Conservation (phyloP, 495 filamentous ascomycete species). For the Tricharina praecox region DNA sequence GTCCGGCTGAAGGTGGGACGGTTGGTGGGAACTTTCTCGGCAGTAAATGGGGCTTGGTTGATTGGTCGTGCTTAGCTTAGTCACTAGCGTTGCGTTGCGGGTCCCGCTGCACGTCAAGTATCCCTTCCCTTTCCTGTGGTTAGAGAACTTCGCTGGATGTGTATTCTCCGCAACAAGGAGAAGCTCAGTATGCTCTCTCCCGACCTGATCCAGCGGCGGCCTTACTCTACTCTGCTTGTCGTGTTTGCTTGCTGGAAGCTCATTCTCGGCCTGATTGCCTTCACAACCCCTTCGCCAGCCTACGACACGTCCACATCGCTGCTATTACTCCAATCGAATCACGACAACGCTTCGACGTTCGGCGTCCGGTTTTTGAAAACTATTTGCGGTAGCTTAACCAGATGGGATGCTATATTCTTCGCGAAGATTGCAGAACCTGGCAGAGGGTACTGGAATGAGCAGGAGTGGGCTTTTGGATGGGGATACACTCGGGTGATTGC, state of each 20-base stretch:
- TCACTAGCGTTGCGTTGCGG: background rate
- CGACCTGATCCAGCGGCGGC: background rate
- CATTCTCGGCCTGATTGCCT: constrained; percentile 47
- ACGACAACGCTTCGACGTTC: constrained; percentile 3
- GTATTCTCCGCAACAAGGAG: too few relatives aligned
- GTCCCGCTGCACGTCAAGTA: too few relatives aligned
- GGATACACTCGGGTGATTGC: constrained; percentile 41
- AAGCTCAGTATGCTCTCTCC: constrained; percentile 1
- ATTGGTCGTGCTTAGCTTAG: constrained; percentile 1
- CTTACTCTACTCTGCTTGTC: background rate
- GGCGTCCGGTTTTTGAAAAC: constrained; percentile 15
- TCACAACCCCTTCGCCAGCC: constrained; percentile 48
- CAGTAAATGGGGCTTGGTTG: constrained; percentile 3
- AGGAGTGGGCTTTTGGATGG: constrained; percentile 89
- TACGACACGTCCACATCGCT: constrained; percentile 82
- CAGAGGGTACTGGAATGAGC: constrained; percentile 69
- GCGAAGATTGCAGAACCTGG: constrained; percentile 45
- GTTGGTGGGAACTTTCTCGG: background rate
- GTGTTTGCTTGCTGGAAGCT: constrained; percentile 52
- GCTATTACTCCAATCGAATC: constrained; percentile 26
- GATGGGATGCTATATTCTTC: constrained; percentile 93
- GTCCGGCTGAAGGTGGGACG: too few relatives aligned
- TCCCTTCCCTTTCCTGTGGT: too few relatives aligned
- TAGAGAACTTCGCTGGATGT: too few relatives aligned
- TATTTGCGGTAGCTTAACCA: constrained; percentile 41